These are phyloP conservation scores for Cordyceps fumosorosea DNA, from an alignment of 2,329 filamentous ascomycete genomes.

Conservation along the genomic window DNA sequence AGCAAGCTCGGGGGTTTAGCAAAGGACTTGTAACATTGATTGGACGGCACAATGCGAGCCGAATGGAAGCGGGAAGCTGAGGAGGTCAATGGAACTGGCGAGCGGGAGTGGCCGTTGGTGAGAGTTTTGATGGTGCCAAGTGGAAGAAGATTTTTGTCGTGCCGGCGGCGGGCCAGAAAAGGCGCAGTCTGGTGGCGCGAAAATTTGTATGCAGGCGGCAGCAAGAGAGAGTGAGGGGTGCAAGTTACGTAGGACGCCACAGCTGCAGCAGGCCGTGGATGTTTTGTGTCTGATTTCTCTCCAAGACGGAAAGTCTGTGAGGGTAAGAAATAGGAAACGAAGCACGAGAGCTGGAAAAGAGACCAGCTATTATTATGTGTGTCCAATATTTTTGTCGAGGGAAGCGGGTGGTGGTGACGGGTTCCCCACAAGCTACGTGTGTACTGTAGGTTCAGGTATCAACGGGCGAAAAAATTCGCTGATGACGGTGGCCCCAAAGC, in stretches of 20 bases:
- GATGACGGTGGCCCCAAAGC: not conserved
- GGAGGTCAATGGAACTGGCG: not conserved
- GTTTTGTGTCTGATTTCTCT: not conserved
- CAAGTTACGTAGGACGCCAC: not conserved
- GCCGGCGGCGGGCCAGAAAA: constrained; percentile 4
- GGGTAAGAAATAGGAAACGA: not conserved
- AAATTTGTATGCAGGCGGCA: not conserved
- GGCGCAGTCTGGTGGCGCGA: not conserved
- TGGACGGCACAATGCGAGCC: not conserved
- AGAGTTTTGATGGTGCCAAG: not conserved
- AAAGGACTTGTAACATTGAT: constrained; percentile 1
- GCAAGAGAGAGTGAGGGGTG: no score
- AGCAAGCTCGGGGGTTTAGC: constrained; percentile 14
- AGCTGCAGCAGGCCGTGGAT: not conserved
- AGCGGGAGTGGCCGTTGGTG: not conserved
- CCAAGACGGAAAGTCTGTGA: not conserved
- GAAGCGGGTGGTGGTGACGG: not conserved
- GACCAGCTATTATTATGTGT: not conserved
- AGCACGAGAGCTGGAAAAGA: not conserved
- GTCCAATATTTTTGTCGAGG: not conserved
- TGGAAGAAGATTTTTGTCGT: not conserved
- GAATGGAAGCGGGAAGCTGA: not conserved
- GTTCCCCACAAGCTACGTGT: not conserved
- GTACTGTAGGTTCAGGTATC: not conserved
- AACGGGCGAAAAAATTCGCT: not conserved